Conservation (phyloP, 1,284 basidiomycete species). For the Pisolithus thermaeus region DNA sequence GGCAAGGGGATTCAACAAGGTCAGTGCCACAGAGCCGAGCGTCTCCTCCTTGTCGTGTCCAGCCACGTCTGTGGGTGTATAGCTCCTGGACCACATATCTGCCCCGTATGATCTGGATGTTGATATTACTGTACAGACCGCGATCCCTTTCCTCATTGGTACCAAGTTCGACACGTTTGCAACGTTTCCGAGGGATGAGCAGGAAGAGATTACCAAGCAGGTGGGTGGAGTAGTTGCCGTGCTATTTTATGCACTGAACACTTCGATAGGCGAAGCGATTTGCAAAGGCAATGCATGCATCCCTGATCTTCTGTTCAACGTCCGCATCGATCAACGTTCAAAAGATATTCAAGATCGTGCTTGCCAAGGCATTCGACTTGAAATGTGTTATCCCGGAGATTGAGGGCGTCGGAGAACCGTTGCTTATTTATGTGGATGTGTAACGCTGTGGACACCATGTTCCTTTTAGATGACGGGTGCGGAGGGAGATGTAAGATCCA, state of each 20-base stretch:
- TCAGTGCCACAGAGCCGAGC: slow-evolving; percentile 30
- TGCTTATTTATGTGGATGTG: slow-evolving; percentile 89
- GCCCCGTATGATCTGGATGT: slow-evolving; percentile 11
- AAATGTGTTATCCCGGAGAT: slow-evolving; percentile 98
- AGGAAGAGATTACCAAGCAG: slow-evolving; percentile 98
- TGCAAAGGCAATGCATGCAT: slow-evolving; percentile 97
- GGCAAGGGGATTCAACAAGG: slow-evolving; percentile 97
- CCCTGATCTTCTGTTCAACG: slow-evolving; percentile 96
- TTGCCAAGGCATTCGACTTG: slow-evolving; percentile 84
- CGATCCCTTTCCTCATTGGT: slow-evolving; percentile 93
- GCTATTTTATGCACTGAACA: slow-evolving; percentile 10
- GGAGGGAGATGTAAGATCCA: slow-evolving; percentile 14
- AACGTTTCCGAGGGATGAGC: slow-evolving; percentile 93
- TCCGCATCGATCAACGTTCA: slow-evolving; percentile 98
- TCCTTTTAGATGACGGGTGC: slow-evolving; percentile 13
- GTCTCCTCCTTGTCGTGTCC: slow-evolving; percentile 1
- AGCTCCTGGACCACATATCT: neutral
- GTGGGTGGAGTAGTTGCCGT: slow-evolving; percentile 32
- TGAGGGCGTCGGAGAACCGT: slow-evolving; percentile 88
- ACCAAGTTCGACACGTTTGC: slow-evolving; percentile 98
- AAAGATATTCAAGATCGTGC: slow-evolving; percentile 98
- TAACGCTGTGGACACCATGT: slow-evolving; percentile 36
- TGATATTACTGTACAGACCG: slow-evolving; percentile 54
- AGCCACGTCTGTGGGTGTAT: neutral
- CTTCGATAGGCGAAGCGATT: slow-evolving; percentile 80